Evolutionary conservation across 2,329 filamentous ascomycete species (phyloP), one percentile per base, ranked within the genome.

Genomic region (Xylaria sp.): DNA sequence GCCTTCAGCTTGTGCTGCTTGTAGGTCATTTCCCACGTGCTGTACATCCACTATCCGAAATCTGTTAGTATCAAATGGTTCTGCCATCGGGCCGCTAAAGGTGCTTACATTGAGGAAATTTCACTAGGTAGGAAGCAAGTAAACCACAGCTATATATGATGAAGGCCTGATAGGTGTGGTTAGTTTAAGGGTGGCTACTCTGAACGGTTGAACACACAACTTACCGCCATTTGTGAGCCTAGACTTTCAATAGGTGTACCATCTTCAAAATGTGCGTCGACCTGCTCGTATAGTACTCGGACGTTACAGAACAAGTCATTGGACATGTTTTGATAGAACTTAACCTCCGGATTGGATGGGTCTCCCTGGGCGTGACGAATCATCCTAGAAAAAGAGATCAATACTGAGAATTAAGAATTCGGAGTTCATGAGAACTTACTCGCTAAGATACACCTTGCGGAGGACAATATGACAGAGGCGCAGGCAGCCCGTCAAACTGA

Each of bases 381-480:
- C 71, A 86, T 84, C 37, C 84, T 87, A 65, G 51, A 0, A 56
- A 56, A 48, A 37, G 20, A 41, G 18, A 41, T 56, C 48, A 62
- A 61, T 57, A 69, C 37, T 28, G 37, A n/a, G n/a, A 23, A 51
- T 31, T 20, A 44, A 34, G 25, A 18, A 7, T 44, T 39, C 1
- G 12, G 28, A 54, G 5, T 20, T 55, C 9, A 15, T 5, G n/a
- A 59, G 34, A 44, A 74, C 82, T 59, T 78, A 87, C 85, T 87
- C 83, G 56, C 81, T 78, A 52, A 88, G 74, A 73, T 88, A 88
- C n/a, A 85, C 82, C 63, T 85, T 85, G 20, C 87, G 83, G 25
- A 88, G 77, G 15, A 89, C 83, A 63, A 89, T 88, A 66, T 88
- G 87, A 75, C 86, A 88, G 5, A 89, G 82, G 2, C 86, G 82